Evolutionary conservation across 2,329 filamentous ascomycete genomes (phyloP), one percentile per base, ranked within the genome.

Genomic region (Fusarium oligoseptatum): DNA sequence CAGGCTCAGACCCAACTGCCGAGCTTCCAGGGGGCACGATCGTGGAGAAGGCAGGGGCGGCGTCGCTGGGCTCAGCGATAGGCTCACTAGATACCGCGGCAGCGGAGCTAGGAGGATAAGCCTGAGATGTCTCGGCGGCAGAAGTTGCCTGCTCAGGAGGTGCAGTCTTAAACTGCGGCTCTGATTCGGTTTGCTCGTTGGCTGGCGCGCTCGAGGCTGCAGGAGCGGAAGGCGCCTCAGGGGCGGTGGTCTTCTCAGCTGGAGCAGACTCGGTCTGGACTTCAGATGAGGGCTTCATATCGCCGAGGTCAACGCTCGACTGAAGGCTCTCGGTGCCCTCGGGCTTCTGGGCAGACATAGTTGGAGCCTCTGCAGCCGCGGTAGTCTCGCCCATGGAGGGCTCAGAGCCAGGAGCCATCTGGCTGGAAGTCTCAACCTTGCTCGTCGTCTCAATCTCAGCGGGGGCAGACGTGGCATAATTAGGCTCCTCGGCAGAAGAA

Each of bases 271-370:
- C 52, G 7, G 63, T 66, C 36, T 45, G 60, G 8, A 34, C 61
- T 43, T 43, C 69, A 20, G 71, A 64, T 7, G 71, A 68, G n/a
- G 77, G 71, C 34, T 73, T 67, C 12, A 79, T 60, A 17, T 66
- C 68, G n/a, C 77, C 77, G 29, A 79, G 77, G 22, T 79, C 68
- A 37, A 79, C 27, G 37, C 76, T 79, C 14, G 77, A 78, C 8
- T 65, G 60, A 17, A 72, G 58, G 6, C 15, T 58, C 15, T 57
- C 43, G 4, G 56, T 68, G 6, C 57, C 67, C n/a, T 61, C 67
- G 34, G 69, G 64, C 32, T 70, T 67, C 61, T 72, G 64, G 12
- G 52, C 67, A 4, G 64, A 45, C 22, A 61, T 70, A 2, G 71
- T 67, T 39, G 65, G 45, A 17, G 22, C 55, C 17, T 34, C 41